These are phyloP conservation scores for Globisporangium heterothallicum DNA, from an alignment of 352 stramenopile genomes.

Conservation along the genomic window DNA sequence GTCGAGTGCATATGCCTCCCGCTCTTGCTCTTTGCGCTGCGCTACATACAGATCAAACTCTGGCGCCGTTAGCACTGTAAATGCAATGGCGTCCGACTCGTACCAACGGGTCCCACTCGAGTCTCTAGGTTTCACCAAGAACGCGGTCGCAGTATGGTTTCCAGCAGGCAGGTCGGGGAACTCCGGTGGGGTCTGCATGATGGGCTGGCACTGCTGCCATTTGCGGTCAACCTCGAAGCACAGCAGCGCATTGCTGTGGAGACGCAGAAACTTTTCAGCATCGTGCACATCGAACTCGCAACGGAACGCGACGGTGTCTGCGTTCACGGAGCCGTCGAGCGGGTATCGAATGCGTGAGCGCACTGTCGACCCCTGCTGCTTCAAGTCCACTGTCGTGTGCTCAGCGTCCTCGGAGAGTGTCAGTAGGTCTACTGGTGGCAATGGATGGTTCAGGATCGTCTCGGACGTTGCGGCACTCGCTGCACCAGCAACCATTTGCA, in stretches of 20 bases:
- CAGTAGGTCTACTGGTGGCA: too few species aligned
- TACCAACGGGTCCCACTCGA: background rate
- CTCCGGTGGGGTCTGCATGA: background rate
- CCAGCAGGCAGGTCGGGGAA: background rate
- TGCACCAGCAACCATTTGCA: too few species aligned
- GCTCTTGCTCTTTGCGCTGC: background rate
- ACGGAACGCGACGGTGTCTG: background rate
- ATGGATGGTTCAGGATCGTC: too few species aligned
- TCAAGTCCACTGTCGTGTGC: too few species aligned
- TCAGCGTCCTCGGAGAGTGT: too few species aligned
- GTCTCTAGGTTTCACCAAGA: background rate
- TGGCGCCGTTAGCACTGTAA: background rate
- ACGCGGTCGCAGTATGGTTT: conserved; percentile 4
- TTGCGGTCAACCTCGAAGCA: conserved; percentile 8
- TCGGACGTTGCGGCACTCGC: too few species aligned
- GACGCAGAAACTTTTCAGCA: background rate
- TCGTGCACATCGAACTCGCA: background rate
- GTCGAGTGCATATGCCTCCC: background rate
- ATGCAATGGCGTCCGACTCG: conserved; percentile 1
- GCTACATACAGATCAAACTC: conserved; percentile 6
- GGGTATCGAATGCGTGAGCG: conserved; percentile 1
- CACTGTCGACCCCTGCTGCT: too few species aligned
- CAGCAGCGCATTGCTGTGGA: background rate
- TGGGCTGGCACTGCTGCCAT: background rate
- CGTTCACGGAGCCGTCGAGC: conserved; percentile 6